A percentile compares a stretch with the other conserved stretches of the same genome.
Evolutionary conservation across 2,329 filamentous ascomycete species (phyloP).

Genomic region (Curvularia lunata): DNA sequence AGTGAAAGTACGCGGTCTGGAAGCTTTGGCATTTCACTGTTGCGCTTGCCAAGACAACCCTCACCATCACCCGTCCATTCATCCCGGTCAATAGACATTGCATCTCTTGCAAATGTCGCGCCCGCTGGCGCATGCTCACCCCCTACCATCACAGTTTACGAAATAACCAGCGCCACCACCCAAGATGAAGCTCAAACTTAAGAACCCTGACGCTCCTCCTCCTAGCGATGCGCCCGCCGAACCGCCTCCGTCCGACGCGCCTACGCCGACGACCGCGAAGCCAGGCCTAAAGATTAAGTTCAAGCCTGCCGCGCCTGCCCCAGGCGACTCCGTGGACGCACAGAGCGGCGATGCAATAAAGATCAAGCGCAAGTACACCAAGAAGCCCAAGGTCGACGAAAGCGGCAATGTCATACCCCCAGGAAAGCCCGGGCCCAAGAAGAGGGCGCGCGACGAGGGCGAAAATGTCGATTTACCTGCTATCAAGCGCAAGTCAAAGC

Average conservation of each 20-base stretch:
- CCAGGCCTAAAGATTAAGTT: constrained; percentile 43
- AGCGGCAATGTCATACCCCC: constrained; percentile 33
- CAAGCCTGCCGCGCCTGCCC: constrained; percentile 29
- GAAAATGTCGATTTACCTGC: constrained; percentile 36
- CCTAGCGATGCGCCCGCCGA: constrained; percentile 28
- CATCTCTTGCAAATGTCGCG: constrained; percentile 20
- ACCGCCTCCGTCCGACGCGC: constrained; percentile 22
- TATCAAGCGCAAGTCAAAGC: constrained; percentile 46
- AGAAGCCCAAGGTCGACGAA: constrained; percentile 48
- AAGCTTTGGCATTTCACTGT: constrained; percentile 32
- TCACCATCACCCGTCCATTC: constrained; percentile 13
- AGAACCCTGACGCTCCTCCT: constrained; percentile 30
- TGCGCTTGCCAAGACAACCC: constrained; percentile 26
- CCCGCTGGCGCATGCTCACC: constrained; percentile 13
- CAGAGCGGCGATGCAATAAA: constrained; percentile 47
- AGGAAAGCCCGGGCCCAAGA: constrained; percentile 40
- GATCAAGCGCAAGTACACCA: constrained; percentile 53
- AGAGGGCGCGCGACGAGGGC: constrained; percentile 47
- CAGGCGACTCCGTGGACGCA: constrained; percentile 34
- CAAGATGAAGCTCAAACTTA: constrained; percentile 46
- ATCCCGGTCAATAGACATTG: constrained; percentile 3
- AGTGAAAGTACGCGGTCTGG: constrained; percentile 20
- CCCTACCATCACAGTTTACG: not conserved
- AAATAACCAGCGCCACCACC: constrained; percentile 2
- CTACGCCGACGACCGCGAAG: constrained; percentile 22